Conservation (phyloP, 306 rosid species). For the cucumber (Cucumis sativus) region Cucumber_9930_V3 NC_026656.2:18383001-18383500, state of each 20-base stretch:
- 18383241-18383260: background rate
- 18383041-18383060: slow-evolving; percentile 27
- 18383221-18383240: background rate
- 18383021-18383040: slow-evolving; percentile 51
- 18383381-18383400: background rate
- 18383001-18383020: slow-evolving; percentile 38
- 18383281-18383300: slow-evolving; percentile 42
- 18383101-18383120: background rate
- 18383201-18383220: background rate
- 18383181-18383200: background rate
- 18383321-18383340: background rate
- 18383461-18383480: slow-evolving; percentile 8
- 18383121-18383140: background rate
- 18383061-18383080: slow-evolving; percentile 63
- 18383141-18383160: background rate
- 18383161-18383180: background rate
- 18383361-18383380: slow-evolving; percentile 6
- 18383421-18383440: background rate
- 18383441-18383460: slow-evolving; percentile 18
- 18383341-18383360: slow-evolving; percentile 29
- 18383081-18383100: slow-evolving; percentile 23
- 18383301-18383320: slow-evolving; percentile 20
- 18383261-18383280: slow-evolving; percentile 20
- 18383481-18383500: slow-evolving; percentile 27
- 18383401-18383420: slow-evolving; percentile 1